Percentiles rank a stretch among this genome's conserved stretches.
These are phyloP conservation scores for Rosa chinensis DNA, from an alignment of 306 rosid genomes.

Conservation along the genomic window DNA sequence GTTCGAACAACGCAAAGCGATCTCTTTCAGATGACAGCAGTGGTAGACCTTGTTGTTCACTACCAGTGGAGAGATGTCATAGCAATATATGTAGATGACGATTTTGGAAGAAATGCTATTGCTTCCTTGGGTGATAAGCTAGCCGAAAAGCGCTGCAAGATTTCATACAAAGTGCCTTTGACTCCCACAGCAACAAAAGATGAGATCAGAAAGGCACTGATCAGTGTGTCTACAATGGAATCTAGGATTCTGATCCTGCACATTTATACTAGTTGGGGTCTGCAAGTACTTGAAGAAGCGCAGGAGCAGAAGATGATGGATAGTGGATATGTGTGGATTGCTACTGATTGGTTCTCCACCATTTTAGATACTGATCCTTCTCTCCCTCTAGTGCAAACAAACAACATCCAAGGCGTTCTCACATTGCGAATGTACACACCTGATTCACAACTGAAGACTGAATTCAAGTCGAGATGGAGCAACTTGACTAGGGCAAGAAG, in stretches of 20 bases:
- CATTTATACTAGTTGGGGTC: conserved; percentile 22
- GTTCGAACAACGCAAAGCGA: conserved; percentile 28
- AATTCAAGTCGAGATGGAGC: conserved; percentile 10
- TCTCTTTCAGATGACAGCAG: conserved; percentile 26
- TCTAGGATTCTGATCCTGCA: conserved; percentile 30
- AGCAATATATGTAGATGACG: conserved; percentile 29
- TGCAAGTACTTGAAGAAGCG: conserved; percentile 11
- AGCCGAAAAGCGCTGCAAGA: conserved; percentile 29
- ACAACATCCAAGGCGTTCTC: conserved; percentile 29
- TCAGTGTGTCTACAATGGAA: conserved; percentile 18
- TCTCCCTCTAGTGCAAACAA: background rate
- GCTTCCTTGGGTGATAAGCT: conserved; percentile 31
- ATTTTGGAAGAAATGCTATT: conserved; percentile 32
- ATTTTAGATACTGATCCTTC: conserved; percentile 20
- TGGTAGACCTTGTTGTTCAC: conserved; percentile 28
- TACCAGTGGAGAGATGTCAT: conserved; percentile 34
- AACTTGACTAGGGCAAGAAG: conserved; percentile 13
- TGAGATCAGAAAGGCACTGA: conserved; percentile 12
- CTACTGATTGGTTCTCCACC: conserved; percentile 37
- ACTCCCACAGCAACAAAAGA: conserved; percentile 12
- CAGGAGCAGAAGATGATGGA: conserved; percentile 25
- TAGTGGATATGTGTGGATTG: conserved; percentile 29
- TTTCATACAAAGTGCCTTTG: conserved; percentile 31
- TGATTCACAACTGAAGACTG: background rate
- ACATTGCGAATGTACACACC: conserved; percentile 29